Evolutionary conservation across 192 early-diverging fungal genomes (phyloP).

Genomic region (Cladochytrium replicatum): DNA sequence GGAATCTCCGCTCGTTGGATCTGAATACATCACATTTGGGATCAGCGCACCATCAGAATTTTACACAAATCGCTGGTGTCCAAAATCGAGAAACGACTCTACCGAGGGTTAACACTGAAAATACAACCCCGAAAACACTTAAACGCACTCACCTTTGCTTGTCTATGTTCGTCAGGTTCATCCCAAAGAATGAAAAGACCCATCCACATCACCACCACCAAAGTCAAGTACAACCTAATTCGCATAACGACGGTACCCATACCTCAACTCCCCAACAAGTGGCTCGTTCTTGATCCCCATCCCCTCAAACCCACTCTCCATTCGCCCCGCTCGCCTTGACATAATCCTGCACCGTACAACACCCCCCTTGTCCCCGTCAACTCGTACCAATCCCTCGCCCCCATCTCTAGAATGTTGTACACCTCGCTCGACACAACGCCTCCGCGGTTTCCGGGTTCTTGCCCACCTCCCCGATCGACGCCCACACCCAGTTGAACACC

Average conservation of each 20-base stretch:
- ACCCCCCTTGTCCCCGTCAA: background rate
- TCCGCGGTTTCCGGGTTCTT: slow-evolving; percentile 9
- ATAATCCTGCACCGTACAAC: background rate
- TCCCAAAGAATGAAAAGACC: slow-evolving; percentile 34
- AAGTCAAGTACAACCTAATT: slow-evolving; percentile 28
- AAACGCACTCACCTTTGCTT: slow-evolving; percentile 57
- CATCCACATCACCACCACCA: slow-evolving; percentile 43
- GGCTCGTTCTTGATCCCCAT: slow-evolving; percentile 8
- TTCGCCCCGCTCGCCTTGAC: background rate
- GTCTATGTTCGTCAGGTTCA: slow-evolving; percentile 41
- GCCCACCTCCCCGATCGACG: slow-evolving; percentile 38
- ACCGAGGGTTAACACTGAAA: too few species aligned
- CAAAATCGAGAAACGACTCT: too few species aligned
- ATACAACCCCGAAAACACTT: too few species aligned
- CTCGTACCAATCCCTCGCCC: slow-evolving; percentile 21
- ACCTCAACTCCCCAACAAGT: slow-evolving; percentile 5
- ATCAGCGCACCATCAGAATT: too few species aligned
- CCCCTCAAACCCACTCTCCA: slow-evolving; percentile 1
- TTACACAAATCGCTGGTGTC: too few species aligned
- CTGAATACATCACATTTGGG: too few species aligned
- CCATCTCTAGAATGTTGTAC: slow-evolving; percentile 42
- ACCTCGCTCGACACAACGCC: slow-evolving; percentile 52
- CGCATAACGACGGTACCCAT: slow-evolving; percentile 30
- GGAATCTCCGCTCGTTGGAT: too few species aligned
- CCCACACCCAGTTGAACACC: slow-evolving; percentile 39